These are phyloP conservation scores for Aeschynomene evenia DNA, from an alignment of 306 rosid genomes.

Conservation along the genomic window DNA sequence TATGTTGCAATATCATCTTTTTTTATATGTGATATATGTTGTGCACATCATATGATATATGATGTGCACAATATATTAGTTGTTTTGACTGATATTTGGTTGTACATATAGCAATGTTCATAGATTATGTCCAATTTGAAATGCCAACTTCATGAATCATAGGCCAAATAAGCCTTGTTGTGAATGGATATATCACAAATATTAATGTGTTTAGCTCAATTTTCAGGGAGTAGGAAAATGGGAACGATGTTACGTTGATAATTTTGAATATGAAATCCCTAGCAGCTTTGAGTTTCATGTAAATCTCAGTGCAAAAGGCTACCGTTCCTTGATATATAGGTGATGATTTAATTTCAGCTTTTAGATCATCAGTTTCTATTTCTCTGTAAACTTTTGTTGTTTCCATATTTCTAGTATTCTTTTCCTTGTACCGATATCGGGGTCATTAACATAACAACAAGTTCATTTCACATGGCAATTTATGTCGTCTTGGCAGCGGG, in stretches of 20 bases:
- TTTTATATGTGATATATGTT: no score
- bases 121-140: background rate
- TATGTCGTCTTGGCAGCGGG: conserved; percentile 38
- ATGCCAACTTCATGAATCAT: background rate
- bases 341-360: background rate
- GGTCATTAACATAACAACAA: background rate
- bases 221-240: conserved; percentile 33
- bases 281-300: conserved; percentile 40
- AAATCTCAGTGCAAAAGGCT: conserved; percentile 39
- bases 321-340: conserved; percentile 54
- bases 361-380: background rate
- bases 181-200: background rate
- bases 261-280: background rate
- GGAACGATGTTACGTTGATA: background rate
- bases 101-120: no score
- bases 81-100: no score
- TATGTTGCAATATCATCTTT: no score
- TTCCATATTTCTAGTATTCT: background rate
- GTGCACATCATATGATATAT: no score
- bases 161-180: background rate
- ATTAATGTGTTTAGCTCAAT: background rate
- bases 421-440: background rate
- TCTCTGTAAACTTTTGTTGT: background rate
- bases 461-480: background rate
- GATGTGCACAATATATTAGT: no score